A percentile compares a stretch with the other conserved stretches of the same genome.
phyloP scores from a whole-genome alignment of 2,329 filamentous ascomycete genomes.

The Hirsutella minnesotensis region DNA sequence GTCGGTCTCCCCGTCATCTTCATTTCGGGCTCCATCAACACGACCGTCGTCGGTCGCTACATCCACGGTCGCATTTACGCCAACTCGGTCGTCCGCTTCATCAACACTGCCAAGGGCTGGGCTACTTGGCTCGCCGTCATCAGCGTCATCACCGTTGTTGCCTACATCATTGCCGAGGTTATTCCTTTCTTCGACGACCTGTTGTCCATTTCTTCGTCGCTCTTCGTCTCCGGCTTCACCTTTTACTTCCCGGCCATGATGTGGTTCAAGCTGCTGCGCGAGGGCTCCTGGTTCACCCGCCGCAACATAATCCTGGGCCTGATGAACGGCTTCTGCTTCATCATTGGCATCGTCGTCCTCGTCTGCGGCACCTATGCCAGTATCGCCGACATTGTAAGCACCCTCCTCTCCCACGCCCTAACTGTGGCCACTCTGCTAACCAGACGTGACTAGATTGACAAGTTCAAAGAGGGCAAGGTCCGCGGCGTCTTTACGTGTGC shows the following conservation, averaged over 20 bases:
- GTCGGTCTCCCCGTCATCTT: conserved; percentile 62
- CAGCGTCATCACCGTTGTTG: conserved; percentile 43
- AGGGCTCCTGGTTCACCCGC: conserved; percentile 13
- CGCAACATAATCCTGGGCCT: conserved; percentile 13
- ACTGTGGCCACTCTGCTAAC: not conserved
- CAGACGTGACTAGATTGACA: conserved; percentile 2
- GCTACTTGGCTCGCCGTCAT: conserved; percentile 47
- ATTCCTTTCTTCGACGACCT: conserved; percentile 62
- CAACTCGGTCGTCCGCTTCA: conserved; percentile 29
- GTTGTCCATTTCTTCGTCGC: conserved; percentile 36
- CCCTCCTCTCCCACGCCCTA: not conserved
- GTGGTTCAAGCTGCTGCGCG: conserved; percentile 24
- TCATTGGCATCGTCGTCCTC: conserved; percentile 13
- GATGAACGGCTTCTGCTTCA: conserved; percentile 12
- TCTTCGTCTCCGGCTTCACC: conserved; percentile 30
- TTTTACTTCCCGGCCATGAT: conserved; percentile 27
- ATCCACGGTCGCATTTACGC: conserved; percentile 33
- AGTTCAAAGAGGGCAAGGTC: conserved; percentile 5
- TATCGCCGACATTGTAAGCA: conserved; percentile 15
- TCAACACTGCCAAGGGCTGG: conserved; percentile 38
- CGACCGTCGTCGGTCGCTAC: conserved; percentile 32
- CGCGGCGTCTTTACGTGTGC: conserved; percentile 9
- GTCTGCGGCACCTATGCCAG: conserved; percentile 15
- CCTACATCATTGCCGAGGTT: conserved; percentile 59
- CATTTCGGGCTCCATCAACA: conserved; percentile 62